Conservation (phyloP, 2,329 filamentous ascomycete species). For the Clarireedia paspali region DNA sequence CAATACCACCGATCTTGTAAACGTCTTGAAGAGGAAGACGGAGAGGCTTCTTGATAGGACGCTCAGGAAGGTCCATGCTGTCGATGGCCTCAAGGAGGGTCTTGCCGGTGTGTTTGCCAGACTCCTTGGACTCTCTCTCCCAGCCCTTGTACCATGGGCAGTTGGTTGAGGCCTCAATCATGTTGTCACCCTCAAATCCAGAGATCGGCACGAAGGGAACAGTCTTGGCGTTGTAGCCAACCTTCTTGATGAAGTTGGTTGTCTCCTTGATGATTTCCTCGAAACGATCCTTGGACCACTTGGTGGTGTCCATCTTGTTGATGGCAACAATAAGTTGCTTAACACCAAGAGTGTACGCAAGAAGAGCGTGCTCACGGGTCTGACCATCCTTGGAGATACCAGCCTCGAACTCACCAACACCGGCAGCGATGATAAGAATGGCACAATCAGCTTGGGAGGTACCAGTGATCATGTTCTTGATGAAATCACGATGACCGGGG, state of each 20-base stretch:
- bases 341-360: constrained; percentile 99
- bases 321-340: constrained; percentile 99
- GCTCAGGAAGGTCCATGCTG: constrained; percentile 83
- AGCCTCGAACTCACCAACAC: constrained; percentile 99
- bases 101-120: constrained; percentile 76
- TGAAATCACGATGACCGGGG: constrained; percentile 99
- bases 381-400: constrained; percentile 99
- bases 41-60: constrained; percentile 98
- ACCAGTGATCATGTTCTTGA: constrained; percentile 99
- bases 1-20: constrained; percentile 99
- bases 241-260: constrained; percentile 99
- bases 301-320: constrained; percentile 99
- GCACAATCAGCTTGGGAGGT: constrained; percentile 99
- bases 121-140: constrained; percentile 94
- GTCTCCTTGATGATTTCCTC: constrained; percentile 99
- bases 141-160: constrained; percentile 99
- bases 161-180: constrained; percentile 84
- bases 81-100: constrained; percentile 99
- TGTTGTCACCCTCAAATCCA: constrained; percentile 99
- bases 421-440: constrained; percentile 99
- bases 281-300: constrained; percentile 96
- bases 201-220: constrained; percentile 99
- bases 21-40: constrained; percentile 99
- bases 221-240: constrained; percentile 99
- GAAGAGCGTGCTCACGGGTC: constrained; percentile 99